Base-by-base conservation (phyloP, 352 stramenopile genomes). In the Elongisporangium undulatum region DNA sequence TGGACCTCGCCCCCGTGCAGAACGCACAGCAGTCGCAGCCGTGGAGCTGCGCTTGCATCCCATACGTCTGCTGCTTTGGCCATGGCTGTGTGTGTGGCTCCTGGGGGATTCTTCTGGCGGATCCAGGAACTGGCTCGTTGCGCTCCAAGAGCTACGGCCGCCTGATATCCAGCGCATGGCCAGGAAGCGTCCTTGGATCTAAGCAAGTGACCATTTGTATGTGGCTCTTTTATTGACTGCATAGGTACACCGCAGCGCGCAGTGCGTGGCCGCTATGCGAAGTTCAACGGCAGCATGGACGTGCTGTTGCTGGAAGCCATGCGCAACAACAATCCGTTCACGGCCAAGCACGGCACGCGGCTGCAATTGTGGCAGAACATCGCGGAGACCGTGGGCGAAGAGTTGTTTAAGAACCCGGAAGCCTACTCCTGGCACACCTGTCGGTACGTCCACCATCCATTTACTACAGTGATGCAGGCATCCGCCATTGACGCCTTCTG, bases 391-490 rank as follows among this genome's bases (percentile, higher is more conserved):
- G 69, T 94, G 12, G 80, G 82, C 34, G 67, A 82, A 29, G 69
- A 72, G 55, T 59, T 89, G 24, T 83, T 81, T 45, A 81, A 92
- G 64, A 90, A 92, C 68, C 68, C 74, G 2, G 64, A 69, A 16
- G 78, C 79, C n/a, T 92, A 81, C 65, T 89, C 80, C 24, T 94
- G 85, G 82, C 82, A 94, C 64, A 92, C 84, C 19, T 94, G 85
- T 58, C 75, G 82, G 82, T 94, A 53, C 29, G 80, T 69, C 5
- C 2, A 39, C 7, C 29, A 39, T 1, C 10, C 29, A 39, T 39
- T 21, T 15, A 13, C 38, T 51, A 10, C 0, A 6, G 4, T 10
- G n/a, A 50, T 20, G 29, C 19, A 24, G 4, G 20, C 17, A 22
- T 6, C 34, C 16, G n/a, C 41, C 26, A 21, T 24, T 19, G n/a